phyloP scores from a whole-genome alignment of 2,329 filamentous ascomycete genomes.

The Fusarium avenaceum region DNA sequence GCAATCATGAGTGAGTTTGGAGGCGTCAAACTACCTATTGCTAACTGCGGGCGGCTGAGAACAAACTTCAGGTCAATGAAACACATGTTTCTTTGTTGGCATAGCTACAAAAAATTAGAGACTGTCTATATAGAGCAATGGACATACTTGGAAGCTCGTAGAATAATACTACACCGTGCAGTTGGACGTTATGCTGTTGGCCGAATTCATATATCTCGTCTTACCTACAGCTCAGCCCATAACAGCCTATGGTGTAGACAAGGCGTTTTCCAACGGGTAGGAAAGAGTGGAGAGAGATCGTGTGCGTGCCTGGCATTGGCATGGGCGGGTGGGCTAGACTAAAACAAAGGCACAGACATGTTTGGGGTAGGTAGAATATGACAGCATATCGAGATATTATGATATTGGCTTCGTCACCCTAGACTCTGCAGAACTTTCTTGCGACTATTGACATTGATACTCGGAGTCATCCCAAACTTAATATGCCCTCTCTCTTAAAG shows the following conservation, averaged over 20 bases:
- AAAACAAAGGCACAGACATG: background rate
- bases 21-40: conserved; percentile 6
- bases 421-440: background rate
- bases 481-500: background rate
- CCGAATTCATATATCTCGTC: conserved; percentile 6
- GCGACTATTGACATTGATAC: rapidly evolving
- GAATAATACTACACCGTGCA: background rate
- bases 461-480: background rate
- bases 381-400: background rate
- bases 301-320: background rate
- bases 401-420: background rate
- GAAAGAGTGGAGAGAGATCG: background rate
- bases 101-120: background rate
- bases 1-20: conserved; percentile 10
- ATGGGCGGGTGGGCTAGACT: conserved; percentile 1
- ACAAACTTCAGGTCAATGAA: conserved; percentile 3
- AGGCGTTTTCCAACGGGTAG: conserved; percentile 10
- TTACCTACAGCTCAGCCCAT: conserved; percentile 1
- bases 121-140: background rate
- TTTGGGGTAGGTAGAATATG: conserved; percentile 1
- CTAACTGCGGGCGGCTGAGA: background rate
- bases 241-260: background rate
- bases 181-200: background rate
- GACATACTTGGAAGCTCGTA: background rate
- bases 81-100: background rate